Evolutionary conservation across 148 eudicot genomes (phyloP), one percentile per base, ranked within the genome.

Genomic region (Dysphania ambrosioides): DNA sequence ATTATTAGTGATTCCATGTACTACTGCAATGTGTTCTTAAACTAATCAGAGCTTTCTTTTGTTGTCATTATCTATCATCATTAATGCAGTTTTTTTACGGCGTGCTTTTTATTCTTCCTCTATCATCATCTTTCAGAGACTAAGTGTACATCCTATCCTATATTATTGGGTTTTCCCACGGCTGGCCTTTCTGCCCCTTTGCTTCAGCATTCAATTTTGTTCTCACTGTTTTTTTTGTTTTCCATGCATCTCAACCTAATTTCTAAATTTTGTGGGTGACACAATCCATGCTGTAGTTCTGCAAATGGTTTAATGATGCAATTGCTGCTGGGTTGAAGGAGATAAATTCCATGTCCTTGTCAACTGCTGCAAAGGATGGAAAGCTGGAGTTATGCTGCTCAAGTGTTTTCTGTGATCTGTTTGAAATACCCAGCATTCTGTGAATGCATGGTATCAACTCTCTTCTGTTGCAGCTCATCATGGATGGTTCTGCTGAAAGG

Each of bases 291-390:
- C 62, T 86, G 85, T 86, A 96, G 99, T 96, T 96, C 86, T 83
- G 83, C 73, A 92, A 86, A 80, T 96, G 99, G 99, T 92, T 96
- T 76, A 91, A 91, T 76, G 99, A 96, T 88, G 99, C 99, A 63
- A 72, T 96, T 76, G 90, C 93, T 75, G 91, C 97, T 27, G 83
- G 93, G 84, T 66, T 92, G 85, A 92, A 79, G 77, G 99, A 96
- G 80, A 97, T 97, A 87, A 96, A 96, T 89, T 97, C 99, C 36
- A 92, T 96, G 97, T 88, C 97, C 71, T 81, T 96, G 82, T 88
- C 94, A 66, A 96, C 99, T 64, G 85, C 88, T 51, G 85, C 85
- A 66, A 92, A 89, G 83, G 86, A 87, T 82, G 94, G 90, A 47
- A 90, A 84, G 78, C 91, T 84, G 97, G 77, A 85, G 94, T 85